phyloP scores from a whole-genome alignment of 768 basidiomycete genomes.

The Termitomyces sp. region DNA sequence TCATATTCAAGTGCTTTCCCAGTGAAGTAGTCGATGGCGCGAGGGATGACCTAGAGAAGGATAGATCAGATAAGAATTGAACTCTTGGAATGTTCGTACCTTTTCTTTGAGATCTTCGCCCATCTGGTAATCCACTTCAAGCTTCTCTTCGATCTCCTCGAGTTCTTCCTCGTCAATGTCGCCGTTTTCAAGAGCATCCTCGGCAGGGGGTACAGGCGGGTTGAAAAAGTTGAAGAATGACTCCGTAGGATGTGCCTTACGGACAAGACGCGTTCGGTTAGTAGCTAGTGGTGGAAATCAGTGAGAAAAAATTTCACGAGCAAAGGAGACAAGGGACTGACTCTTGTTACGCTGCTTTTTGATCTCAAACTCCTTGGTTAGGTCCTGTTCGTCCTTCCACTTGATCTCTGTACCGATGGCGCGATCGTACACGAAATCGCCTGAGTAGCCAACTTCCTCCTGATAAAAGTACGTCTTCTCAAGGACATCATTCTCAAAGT shows the following conservation, averaged over 20 bases:
- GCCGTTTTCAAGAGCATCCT: conserved; percentile 59
- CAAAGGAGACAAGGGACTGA: conserved; percentile 27
- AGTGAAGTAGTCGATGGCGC: conserved; percentile 95
- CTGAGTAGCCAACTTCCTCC: conserved; percentile 89
- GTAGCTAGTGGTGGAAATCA: conserved; percentile 45
- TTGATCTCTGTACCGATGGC: conserved; percentile 91
- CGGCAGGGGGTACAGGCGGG: conserved; percentile 69
- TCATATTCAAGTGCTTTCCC: conserved; percentile 92
- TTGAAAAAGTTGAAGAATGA: conserved; percentile 99
- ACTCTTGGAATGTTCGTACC: conserved; percentile 33
- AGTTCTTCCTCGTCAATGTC: conserved; percentile 83
- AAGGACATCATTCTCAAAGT: conserved; percentile 77
- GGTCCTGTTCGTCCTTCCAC: conserved; percentile 98
- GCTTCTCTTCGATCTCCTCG: conserved; percentile 86
- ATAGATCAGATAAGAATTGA: neutral
- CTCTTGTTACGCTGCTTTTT: conserved; percentile 99
- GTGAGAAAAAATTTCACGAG: neutral
- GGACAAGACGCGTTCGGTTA: conserved; percentile 75
- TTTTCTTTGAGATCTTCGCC: conserved; percentile 98
- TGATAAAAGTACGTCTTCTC: conserved; percentile 95
- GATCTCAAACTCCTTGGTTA: conserved; percentile 96
- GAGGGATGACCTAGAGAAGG: conserved; percentile 73
- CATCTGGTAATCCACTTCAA: conserved; percentile 97
- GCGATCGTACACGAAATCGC: conserved; percentile 95
- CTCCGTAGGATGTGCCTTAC: conserved; percentile 85